Evolutionary conservation across 352 stramenopile genomes (phyloP).

Genomic region (Pythium rhizo-oryzae): DNA sequence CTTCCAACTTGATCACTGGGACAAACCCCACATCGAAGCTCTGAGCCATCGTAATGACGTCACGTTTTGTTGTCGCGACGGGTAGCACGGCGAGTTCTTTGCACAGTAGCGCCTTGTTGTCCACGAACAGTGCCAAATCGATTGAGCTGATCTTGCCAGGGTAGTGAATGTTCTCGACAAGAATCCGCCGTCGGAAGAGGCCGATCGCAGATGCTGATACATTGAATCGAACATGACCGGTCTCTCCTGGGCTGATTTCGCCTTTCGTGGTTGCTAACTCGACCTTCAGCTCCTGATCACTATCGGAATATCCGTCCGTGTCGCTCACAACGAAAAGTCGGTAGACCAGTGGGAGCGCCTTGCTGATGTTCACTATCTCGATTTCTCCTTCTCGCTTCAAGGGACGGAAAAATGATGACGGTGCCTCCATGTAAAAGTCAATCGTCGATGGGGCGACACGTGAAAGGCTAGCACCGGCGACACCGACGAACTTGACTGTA

Average conservation of each 20-base stretch:
- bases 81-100: conserved; percentile 23
- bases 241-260: conserved; percentile 65
- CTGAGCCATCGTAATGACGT: neutral
- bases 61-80: neutral
- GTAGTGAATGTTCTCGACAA: conserved; percentile 87
- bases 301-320: conserved; percentile 74
- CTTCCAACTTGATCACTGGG: conserved; percentile 74
- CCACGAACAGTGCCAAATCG: conserved; percentile 82
- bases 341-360: conserved; percentile 77
- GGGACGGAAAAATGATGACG: conserved; percentile 21
- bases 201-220: conserved; percentile 73
- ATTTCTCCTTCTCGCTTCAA: conserved; percentile 64
- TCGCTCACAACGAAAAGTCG: conserved; percentile 69
- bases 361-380: conserved; percentile 83
- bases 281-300: conserved; percentile 72
- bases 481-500: conserved; percentile 87
- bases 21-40: conserved; percentile 61
- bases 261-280: conserved; percentile 73
- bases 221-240: conserved; percentile 54
- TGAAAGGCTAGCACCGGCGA: conserved; percentile 79
- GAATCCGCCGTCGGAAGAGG: conserved; percentile 76
- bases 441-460: conserved; percentile 64
- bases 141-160: conserved; percentile 77
- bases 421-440: conserved; percentile 82
- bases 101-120: conserved; percentile 64